These are phyloP conservation scores for Thraustotheca clavata DNA, from an alignment of 352 stramenopile genomes.

Conservation along the genomic window DNA sequence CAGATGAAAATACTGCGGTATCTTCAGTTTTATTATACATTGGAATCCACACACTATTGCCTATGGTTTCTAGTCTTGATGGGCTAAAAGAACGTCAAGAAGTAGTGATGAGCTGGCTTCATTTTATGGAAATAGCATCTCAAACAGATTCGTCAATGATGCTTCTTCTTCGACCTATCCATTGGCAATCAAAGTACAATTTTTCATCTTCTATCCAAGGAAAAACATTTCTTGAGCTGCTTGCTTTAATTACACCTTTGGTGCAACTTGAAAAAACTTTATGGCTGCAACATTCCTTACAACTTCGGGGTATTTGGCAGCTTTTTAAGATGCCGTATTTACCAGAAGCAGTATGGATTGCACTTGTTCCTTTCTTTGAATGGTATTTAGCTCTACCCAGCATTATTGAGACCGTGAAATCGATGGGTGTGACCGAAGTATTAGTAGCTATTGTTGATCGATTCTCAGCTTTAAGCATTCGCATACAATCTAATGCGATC, in stretches of 20 bases:
- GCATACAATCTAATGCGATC: too few species aligned
- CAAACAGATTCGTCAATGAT: not conserved
- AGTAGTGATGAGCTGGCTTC: not conserved
- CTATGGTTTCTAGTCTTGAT: not conserved
- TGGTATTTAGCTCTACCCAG: not conserved
- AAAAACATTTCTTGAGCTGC: not conserved
- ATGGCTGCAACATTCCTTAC: not conserved
- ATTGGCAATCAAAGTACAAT: not conserved
- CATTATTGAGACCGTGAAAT: not conserved
- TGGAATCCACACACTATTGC: not conserved
- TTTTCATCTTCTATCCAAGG: not conserved
- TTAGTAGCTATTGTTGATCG: too few species aligned
- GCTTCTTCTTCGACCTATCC: not conserved
- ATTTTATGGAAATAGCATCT: not conserved
- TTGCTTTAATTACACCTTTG: not conserved
- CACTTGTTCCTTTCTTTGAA: not conserved
- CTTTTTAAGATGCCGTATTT: not conserved
- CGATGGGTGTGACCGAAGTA: too few species aligned
- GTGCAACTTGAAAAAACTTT: not conserved
- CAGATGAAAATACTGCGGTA: not conserved
- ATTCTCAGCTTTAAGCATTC: too few species aligned
- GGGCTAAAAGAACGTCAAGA: not conserved
- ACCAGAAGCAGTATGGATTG: not conserved
- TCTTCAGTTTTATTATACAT: not conserved
- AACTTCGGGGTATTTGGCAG: too few species aligned